A percentile compares a stretch with the other conserved stretches of the same genome.
These are phyloP conservation scores for Aegilops sharonensis DNA, from an alignment of 176 grass and related monocot species.

Conservation along the genomic window DNA sequence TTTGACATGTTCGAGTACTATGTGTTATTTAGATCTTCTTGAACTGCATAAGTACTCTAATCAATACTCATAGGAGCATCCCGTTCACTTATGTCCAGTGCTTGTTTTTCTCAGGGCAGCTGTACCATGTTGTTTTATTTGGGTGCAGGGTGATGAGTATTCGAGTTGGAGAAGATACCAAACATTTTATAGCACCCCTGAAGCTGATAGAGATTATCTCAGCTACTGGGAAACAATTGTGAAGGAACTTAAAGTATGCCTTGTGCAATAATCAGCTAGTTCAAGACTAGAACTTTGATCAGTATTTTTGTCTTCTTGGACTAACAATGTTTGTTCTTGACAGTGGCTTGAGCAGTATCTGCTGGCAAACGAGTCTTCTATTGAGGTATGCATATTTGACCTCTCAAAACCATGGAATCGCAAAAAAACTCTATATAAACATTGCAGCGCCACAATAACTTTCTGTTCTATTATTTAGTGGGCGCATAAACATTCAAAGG, in stretches of 20 bases:
- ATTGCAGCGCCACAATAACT: neutral
- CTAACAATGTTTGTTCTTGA: neutral
- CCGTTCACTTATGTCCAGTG: neutral
- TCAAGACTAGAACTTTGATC: neutral
- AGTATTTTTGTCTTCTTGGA: neutral
- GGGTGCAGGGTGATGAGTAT: conserved; percentile 9
- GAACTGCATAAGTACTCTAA: neutral
- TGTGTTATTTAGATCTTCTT: no score
- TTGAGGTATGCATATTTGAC: neutral
- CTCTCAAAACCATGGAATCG: neutral
- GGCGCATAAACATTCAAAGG: neutral
- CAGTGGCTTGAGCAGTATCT: neutral
- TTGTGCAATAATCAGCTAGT: neutral
- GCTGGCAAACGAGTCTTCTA: neutral
- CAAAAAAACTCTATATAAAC: neutral
- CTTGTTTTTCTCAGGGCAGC: neutral
- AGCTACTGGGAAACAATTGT: conserved; percentile 6
- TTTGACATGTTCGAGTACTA: no score
- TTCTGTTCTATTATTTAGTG: neutral
- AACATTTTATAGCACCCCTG: neutral
- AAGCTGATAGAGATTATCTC: conserved; percentile 13
- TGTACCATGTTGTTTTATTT: neutral
- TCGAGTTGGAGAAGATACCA: neutral
- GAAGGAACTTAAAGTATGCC: conserved; percentile 1
- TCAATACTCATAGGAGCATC: neutral